Percentiles rank a stretch among this genome's conserved stretches.
Evolutionary conservation across 2,329 filamentous ascomycete genomes (phyloP).

Genomic region (Purpureocillium lavendulum): DNA sequence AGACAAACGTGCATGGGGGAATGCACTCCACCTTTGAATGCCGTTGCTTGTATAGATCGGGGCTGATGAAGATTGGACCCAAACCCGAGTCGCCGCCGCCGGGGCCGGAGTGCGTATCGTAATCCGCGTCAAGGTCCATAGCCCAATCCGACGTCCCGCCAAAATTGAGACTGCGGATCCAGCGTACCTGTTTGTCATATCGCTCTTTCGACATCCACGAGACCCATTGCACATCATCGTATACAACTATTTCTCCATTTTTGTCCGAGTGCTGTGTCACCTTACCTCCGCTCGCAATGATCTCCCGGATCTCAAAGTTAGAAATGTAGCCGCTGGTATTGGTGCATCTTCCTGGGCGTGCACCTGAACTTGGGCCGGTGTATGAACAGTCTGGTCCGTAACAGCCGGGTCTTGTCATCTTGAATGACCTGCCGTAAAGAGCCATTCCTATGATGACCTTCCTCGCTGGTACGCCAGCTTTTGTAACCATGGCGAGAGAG

Average conservation of each 20-base stretch:
- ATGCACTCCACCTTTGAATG: not conserved
- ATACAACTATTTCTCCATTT: conserved; percentile 11
- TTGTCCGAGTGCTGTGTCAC: conserved; percentile 1
- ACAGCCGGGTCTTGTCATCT: conserved; percentile 21
- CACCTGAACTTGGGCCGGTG: conserved; percentile 13
- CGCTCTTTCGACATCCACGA: conserved; percentile 1
- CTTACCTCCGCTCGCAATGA: conserved; percentile 4
- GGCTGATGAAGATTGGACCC: not conserved
- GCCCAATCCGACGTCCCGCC: not conserved
- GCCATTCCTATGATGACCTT: conserved; percentile 22
- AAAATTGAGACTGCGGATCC: not conserved
- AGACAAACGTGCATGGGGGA: conserved; percentile 1
- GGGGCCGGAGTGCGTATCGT: not conserved
- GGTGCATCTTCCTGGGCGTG: conserved; percentile 17
- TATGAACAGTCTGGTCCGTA: conserved; percentile 15
- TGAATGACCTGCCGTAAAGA: conserved; percentile 23
- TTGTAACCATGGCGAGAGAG: conserved; percentile 24
- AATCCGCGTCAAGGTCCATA: not conserved
- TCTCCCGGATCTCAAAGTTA: conserved; percentile 18
- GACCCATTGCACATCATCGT: conserved; percentile 10
- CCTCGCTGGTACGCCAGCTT: conserved; percentile 18
- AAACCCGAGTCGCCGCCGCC: not conserved
- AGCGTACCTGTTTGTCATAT: not conserved
- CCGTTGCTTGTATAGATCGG: not conserved
- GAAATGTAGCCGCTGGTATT: conserved; percentile 20